Evolutionary conservation across 2,329 filamentous ascomycete species (phyloP).

Genomic region (Herpotrichia juniperi): DNA sequence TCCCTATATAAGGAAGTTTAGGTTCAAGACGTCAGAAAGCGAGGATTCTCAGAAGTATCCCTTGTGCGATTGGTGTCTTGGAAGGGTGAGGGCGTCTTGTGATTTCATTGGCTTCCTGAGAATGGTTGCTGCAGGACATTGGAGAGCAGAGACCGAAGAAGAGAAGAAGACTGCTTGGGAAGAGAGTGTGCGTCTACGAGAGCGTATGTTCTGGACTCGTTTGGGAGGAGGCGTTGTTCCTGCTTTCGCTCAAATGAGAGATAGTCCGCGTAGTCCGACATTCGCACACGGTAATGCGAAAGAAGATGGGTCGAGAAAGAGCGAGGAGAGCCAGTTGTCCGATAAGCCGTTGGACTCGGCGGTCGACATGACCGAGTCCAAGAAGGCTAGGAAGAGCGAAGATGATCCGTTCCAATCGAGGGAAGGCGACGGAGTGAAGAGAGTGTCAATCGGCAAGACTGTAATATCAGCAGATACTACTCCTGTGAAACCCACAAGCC

Average conservation of each 20-base stretch:
- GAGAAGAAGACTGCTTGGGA: constrained; percentile 92
- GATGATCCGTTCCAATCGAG: constrained; percentile 42
- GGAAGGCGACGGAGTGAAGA: constrained; percentile 32
- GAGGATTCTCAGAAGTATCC: constrained; percentile 89
- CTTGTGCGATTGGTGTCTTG: constrained; percentile 86
- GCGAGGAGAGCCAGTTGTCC: constrained; percentile 34
- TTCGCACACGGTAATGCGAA: constrained; percentile 26
- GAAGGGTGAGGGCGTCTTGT: constrained; percentile 82
- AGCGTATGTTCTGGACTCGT: constrained; percentile 97
- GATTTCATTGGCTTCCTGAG: constrained; percentile 92
- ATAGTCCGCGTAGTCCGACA: constrained; percentile 39
- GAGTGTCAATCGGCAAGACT: constrained; percentile 46
- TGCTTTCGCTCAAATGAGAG: constrained; percentile 49
- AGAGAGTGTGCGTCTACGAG: constrained; percentile 84
- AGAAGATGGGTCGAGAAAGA: constrained; percentile 28
- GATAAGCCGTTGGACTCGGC: constrained; percentile 25
- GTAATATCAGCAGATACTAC: constrained; percentile 27
- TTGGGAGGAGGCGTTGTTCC: constrained; percentile 92
- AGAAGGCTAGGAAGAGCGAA: constrained; percentile 26
- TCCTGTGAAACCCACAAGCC: constrained; percentile 17
- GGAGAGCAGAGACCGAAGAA: constrained; percentile 81
- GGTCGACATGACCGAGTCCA: constrained; percentile 27
- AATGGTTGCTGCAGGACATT: constrained; percentile 90
- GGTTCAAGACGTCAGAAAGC: constrained; percentile 86
- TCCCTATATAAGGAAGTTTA: constrained; percentile 77